Evolutionary conservation across 225 moss, liverwort and hornwort species (phyloP).

Genomic region (Physcomitrellopsis africana): DNA sequence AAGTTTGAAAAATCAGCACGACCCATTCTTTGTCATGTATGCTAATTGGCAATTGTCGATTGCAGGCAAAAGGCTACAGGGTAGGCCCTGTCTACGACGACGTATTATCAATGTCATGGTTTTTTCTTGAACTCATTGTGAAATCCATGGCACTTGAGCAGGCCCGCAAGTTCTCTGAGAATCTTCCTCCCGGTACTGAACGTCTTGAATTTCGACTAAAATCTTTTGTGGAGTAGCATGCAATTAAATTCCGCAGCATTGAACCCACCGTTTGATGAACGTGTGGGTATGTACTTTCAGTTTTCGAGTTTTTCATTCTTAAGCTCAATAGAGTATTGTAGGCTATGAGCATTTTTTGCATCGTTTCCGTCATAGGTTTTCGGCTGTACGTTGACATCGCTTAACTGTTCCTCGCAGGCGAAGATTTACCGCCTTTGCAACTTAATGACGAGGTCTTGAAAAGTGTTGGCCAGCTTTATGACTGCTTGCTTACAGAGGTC

Average conservation of each 20-base stretch:
- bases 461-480: constrained; percentile 84
- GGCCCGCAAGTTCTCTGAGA: constrained; percentile 70
- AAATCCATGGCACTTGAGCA: constrained; percentile 91
- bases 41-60: background rate
- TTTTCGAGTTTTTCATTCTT: too few relatives aligned
- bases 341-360: background rate
- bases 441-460: constrained; percentile 89
- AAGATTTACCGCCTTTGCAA: constrained; percentile 83
- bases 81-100: constrained; percentile 90
- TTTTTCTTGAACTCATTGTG: constrained; percentile 83
- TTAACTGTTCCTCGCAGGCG: constrained; percentile 43
- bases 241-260: too few relatives aligned
- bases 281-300: too few relatives aligned
- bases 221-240: too few relatives aligned
- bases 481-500: constrained; percentile 84
- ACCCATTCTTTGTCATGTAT: background rate
- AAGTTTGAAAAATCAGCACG: background rate
- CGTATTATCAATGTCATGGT: constrained; percentile 88
- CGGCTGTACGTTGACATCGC: background rate
- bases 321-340: background rate
- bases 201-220: background rate
- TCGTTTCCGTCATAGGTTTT: background rate
- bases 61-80: constrained; percentile 88
- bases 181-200: constrained; percentile 59
- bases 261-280: too few relatives aligned